Evolutionary conservation across 257 asterid species (phyloP).

Genomic region (Penstemon newberryi): DNA sequence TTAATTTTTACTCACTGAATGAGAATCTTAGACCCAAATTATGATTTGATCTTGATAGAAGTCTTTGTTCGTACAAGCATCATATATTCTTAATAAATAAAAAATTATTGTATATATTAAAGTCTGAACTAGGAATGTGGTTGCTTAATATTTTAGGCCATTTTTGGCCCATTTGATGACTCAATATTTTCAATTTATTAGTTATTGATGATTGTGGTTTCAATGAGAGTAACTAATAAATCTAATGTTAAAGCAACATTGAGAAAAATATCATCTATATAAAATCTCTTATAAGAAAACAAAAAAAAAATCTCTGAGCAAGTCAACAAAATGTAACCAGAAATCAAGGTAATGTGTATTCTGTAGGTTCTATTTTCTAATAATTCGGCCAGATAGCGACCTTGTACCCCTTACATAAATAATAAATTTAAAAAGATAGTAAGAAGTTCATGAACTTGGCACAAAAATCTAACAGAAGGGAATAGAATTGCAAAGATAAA

Average conservation of each 20-base stretch:
- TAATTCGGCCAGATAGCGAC: constrained; percentile 29
- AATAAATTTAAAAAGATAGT: constrained; percentile 11
- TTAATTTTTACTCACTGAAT: background rate
- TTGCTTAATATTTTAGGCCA: background rate
- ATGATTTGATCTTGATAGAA: background rate
- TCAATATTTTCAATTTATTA: background rate
- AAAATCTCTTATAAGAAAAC: too few relatives aligned
- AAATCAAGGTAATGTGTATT: constrained; percentile 19
- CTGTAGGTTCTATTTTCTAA: background rate
- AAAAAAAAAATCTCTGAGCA: background rate
- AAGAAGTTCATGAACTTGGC: constrained; percentile 35
- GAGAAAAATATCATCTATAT: too few relatives aligned
- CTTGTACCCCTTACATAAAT: constrained; percentile 6
- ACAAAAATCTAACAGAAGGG: constrained; percentile 15
- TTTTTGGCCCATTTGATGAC: background rate
- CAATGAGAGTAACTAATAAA: background rate
- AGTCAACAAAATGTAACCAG: constrained; percentile 24
- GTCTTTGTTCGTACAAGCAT: background rate
- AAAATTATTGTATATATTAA: constrained; percentile 24
- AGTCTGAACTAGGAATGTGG: constrained; percentile 20
- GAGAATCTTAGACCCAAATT: constrained; percentile 17
- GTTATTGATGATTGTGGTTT: background rate
- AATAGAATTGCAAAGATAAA: background rate
- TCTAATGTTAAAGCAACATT: constrained; percentile 5
- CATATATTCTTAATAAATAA: constrained; percentile 1